Percentiles rank a stretch among this genome's conserved stretches.
Conservation (phyloP, 148 eudicot genomes). For the Nepenthes gracilis region DNA sequence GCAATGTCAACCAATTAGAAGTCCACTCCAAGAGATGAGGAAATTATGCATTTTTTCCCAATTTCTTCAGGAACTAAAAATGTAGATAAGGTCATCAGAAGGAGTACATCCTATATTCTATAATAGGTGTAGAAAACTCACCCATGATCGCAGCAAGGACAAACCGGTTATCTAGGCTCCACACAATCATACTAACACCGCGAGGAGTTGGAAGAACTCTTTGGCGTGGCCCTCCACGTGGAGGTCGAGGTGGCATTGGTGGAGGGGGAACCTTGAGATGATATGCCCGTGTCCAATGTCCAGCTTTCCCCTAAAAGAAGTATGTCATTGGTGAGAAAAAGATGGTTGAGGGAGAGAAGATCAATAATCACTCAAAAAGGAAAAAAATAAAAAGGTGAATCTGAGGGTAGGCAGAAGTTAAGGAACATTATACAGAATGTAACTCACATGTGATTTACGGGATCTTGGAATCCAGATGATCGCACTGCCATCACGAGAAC, state of each 20-base stretch:
- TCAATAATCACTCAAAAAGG: background rate
- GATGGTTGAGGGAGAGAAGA: background rate
- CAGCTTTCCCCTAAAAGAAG: slow-evolving; percentile 55
- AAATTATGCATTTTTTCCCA: no score
- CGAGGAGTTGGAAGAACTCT: slow-evolving; percentile 85
- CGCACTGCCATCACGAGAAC: slow-evolving; percentile 98
- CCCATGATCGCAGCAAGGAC: slow-evolving; percentile 99
- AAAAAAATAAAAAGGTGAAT: background rate
- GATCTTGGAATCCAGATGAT: slow-evolving; percentile 94
- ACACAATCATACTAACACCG: slow-evolving; percentile 93
- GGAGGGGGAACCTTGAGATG: slow-evolving; percentile 98
- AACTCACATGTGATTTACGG: slow-evolving; percentile 91
- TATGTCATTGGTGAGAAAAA: slow-evolving; percentile 2
- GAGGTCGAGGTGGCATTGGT: slow-evolving; percentile 80
- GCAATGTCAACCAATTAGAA: no score
- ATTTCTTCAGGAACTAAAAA: no score
- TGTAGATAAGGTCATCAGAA: no score
- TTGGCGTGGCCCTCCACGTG: slow-evolving; percentile 90
- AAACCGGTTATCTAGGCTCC: slow-evolving; percentile 96
- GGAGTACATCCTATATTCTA: background rate
- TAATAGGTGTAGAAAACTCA: slow-evolving; percentile 17
- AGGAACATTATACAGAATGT: slow-evolving; percentile 1
- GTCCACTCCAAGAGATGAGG: no score
- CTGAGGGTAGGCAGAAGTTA: background rate
- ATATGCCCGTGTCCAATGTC: slow-evolving; percentile 81